Evolutionary conservation across 441 rosid species (phyloP).

Genomic region (Erodium trifolium): DNA sequence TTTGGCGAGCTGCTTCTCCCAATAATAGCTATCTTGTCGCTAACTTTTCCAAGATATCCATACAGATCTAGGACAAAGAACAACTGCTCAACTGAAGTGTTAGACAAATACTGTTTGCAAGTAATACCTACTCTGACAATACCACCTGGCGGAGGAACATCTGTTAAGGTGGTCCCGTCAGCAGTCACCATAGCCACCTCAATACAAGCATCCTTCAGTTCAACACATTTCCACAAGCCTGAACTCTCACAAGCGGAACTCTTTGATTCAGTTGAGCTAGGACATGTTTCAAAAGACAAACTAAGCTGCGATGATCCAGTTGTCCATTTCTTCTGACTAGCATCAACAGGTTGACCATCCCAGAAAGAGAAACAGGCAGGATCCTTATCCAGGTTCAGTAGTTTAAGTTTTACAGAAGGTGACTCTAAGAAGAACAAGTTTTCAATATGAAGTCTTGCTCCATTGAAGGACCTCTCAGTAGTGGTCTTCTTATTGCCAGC

Average conservation of each 20-base stretch:
- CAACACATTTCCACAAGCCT: slow-evolving; percentile 78
- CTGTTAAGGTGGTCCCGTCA: slow-evolving; percentile 68
- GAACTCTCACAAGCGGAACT: slow-evolving; percentile 30
- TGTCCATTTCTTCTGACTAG: slow-evolving; percentile 92
- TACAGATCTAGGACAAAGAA: slow-evolving; percentile 88
- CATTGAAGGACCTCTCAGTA: slow-evolving; percentile 47
- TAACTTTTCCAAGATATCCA: slow-evolving; percentile 65
- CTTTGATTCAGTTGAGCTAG: slow-evolving; percentile 29
- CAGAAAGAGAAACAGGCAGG: slow-evolving; percentile 95
- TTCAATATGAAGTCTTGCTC: slow-evolving; percentile 85
- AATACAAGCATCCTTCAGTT: slow-evolving; percentile 52
- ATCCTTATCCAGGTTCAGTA: slow-evolving; percentile 86
- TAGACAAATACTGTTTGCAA: slow-evolving; percentile 74
- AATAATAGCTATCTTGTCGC: slow-evolving; percentile 62
- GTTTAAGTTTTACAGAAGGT: slow-evolving; percentile 58
- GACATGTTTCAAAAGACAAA: slow-evolving; percentile 70
- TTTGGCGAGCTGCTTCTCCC: slow-evolving; percentile 48
- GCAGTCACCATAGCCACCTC: slow-evolving; percentile 90
- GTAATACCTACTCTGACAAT: slow-evolving; percentile 80
- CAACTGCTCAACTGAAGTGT: slow-evolving; percentile 92
- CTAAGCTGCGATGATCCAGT: slow-evolving; percentile 57
- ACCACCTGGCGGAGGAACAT: slow-evolving; percentile 96
- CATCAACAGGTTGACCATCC: slow-evolving; percentile 86
- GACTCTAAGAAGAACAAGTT: slow-evolving; percentile 79
- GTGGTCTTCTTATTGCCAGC: slow-evolving; percentile 25